Evolutionary conservation across 1,139 yeast species (phyloP).

Genomic region (Yamadazyma pseudoaaseri): DNA sequence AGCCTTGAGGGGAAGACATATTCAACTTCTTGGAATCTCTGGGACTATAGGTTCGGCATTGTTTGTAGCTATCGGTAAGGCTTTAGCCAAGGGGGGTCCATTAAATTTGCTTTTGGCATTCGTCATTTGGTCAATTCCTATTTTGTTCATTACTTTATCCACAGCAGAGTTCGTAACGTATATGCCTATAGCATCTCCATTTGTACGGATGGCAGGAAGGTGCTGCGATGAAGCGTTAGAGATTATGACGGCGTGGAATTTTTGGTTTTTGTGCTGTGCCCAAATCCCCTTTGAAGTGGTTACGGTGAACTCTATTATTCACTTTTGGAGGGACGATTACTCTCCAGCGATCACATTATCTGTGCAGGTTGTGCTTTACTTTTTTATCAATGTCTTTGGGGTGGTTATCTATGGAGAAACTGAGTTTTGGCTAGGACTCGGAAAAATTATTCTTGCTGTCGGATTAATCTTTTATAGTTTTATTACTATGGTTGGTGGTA

Average conservation of each 20-base stretch:
- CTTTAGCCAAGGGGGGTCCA: conserved; percentile 47
- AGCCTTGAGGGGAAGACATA: conserved; percentile 34
- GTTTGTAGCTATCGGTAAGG: conserved; percentile 47
- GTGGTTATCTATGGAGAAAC: conserved; percentile 61
- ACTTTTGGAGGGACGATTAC: conserved; percentile 77
- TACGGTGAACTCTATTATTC: conserved; percentile 76
- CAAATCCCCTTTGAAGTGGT: conserved; percentile 82
- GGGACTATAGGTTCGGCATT: conserved; percentile 52
- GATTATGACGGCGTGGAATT: conserved; percentile 79
- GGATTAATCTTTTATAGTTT: conserved; percentile 51
- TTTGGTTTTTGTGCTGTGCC: conserved; percentile 74
- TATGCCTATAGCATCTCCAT: conserved; percentile 69
- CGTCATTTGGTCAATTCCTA: conserved; percentile 52
- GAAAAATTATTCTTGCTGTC: conserved; percentile 57
- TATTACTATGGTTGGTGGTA: conserved; percentile 56
- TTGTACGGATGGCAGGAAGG: conserved; percentile 55
- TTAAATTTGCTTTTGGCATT: conserved; percentile 44
- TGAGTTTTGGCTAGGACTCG: conserved; percentile 63
- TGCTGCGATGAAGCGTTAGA: conserved; percentile 68
- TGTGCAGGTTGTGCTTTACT: conserved; percentile 65
- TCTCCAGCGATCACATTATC: conserved; percentile 64
- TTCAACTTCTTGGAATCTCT: conserved; percentile 50
- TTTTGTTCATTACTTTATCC: conserved; percentile 62
- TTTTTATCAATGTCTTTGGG: conserved; percentile 63
- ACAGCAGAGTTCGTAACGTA: conserved; percentile 85